phyloP scores from a whole-genome alignment of 805 yeast species.

The Kodamaea kakaduensis region DNA sequence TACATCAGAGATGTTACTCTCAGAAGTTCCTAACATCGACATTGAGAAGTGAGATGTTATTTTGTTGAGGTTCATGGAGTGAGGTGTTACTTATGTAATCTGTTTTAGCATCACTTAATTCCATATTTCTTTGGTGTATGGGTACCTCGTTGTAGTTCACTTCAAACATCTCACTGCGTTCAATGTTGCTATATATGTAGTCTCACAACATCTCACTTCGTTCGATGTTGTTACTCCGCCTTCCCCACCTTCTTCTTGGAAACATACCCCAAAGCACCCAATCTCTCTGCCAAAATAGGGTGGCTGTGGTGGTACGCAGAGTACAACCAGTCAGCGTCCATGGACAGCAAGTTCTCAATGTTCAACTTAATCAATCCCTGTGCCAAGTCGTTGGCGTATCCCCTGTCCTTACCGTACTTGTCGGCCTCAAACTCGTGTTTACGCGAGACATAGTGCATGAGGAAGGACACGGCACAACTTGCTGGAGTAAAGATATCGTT shows the following conservation, averaged over 20 bases:
- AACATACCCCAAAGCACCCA: conserved; percentile 61
- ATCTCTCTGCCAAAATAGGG: conserved; percentile 88
- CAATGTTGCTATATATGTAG: no score
- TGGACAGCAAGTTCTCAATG: conserved; percentile 76
- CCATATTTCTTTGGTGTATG: no score
- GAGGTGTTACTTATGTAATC: no score
- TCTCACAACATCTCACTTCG: no score
- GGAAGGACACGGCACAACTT: conserved; percentile 63
- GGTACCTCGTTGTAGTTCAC: no score
- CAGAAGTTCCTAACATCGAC: no score
- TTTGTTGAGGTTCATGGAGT: no score
- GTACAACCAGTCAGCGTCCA: conserved; percentile 86
- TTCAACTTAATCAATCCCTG: conserved; percentile 71
- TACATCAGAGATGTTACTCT: no score
- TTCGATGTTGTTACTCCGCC: no score
- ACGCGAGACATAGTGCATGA: conserved; percentile 70
- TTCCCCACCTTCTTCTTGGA: conserved; percentile 36
- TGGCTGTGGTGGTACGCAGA: conserved; percentile 88
- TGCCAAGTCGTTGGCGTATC: conserved; percentile 65
- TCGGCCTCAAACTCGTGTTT: conserved; percentile 93
- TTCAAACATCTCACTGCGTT: no score
- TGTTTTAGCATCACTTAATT: no score
- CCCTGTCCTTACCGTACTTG: conserved; percentile 70
- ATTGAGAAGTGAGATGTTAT: no score
- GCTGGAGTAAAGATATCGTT: conserved; percentile 75